Evolutionary conservation across 768 basidiomycete genomes (phyloP).

Genomic region (Podaxis sp.): DNA sequence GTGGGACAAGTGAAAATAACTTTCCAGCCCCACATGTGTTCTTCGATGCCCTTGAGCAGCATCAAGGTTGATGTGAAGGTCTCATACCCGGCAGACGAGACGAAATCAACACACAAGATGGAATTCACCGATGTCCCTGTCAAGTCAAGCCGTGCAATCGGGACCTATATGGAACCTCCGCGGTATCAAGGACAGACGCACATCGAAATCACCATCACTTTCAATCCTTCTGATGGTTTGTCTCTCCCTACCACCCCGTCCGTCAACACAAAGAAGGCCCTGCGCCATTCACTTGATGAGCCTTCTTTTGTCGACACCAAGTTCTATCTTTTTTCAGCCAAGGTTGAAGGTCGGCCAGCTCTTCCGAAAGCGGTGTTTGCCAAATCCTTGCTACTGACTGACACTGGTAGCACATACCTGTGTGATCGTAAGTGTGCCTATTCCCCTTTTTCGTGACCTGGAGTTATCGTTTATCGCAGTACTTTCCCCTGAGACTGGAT

Average conservation of each 20-base stretch:
- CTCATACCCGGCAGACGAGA: background rate
- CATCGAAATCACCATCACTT: constrained; percentile 6
- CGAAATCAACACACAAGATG: background rate
- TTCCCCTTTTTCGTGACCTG: background rate
- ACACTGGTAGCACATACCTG: background rate
- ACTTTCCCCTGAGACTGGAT: constrained; percentile 2
- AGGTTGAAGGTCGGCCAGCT: background rate
- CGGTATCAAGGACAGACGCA: background rate
- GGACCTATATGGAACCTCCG: background rate
- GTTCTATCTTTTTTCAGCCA: constrained; percentile 14
- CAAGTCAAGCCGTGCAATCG: background rate
- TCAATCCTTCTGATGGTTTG: background rate
- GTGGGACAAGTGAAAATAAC: background rate
- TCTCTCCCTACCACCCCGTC: background rate
- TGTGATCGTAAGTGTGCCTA: constrained; percentile 6
- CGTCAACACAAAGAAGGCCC: background rate
- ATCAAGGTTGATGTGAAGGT: background rate
- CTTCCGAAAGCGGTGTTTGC: constrained; percentile 5
- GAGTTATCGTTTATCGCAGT: background rate
- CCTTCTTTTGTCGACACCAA: constrained; percentile 14
- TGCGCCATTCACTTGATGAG: constrained; percentile 2
- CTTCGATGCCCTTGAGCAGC: background rate
- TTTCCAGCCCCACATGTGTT: background rate
- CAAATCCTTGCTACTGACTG: constrained; percentile 5
- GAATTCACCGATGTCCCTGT: background rate